phyloP scores from a whole-genome alignment of 2,329 filamentous ascomycete genomes.

The Elsinoe perseae region DNA sequence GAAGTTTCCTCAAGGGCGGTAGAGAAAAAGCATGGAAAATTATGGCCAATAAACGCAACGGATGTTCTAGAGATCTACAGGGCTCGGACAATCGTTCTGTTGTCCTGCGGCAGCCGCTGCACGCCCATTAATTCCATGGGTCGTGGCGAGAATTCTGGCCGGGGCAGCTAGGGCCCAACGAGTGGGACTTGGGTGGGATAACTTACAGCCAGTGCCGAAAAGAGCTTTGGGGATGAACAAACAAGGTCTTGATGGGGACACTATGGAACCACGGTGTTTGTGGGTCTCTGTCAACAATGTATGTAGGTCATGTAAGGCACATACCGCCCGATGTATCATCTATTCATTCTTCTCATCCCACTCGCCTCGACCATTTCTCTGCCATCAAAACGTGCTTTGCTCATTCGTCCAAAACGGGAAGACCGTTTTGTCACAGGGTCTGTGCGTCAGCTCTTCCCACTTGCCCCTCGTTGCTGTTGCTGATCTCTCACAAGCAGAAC shows the following conservation, averaged over 20 bases:
- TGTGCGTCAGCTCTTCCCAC: not conserved
- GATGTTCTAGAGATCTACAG: not conserved
- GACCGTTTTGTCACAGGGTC: constrained; percentile 8
- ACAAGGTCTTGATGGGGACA: not conserved
- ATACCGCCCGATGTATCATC: not conserved
- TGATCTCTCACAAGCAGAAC: not conserved
- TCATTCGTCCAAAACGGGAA: constrained; percentile 9
- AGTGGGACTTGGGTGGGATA: not conserved
- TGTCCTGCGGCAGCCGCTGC: not conserved
- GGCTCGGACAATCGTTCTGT: not conserved
- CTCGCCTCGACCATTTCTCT: not conserved
- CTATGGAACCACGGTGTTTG: not conserved
- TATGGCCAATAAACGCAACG: not conserved
- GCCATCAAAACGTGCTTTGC: constrained; percentile 1
- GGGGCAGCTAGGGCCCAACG: constrained; percentile 2
- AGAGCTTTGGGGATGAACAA: constrained; percentile 5
- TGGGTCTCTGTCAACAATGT: not conserved
- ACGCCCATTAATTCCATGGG: not conserved
- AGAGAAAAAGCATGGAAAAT: not conserved
- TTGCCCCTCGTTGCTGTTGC: constrained; percentile 12
- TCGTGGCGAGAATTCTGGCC: constrained; percentile 2
- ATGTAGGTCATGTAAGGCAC: not conserved
- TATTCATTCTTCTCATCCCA: not conserved
- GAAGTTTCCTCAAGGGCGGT: not conserved
- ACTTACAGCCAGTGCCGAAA: not conserved